Percentiles rank a stretch among this genome's conserved stretches.
phyloP scores from a whole-genome alignment of 2,329 filamentous ascomycete species.

The Penicillium fuscoglaucum region DNA sequence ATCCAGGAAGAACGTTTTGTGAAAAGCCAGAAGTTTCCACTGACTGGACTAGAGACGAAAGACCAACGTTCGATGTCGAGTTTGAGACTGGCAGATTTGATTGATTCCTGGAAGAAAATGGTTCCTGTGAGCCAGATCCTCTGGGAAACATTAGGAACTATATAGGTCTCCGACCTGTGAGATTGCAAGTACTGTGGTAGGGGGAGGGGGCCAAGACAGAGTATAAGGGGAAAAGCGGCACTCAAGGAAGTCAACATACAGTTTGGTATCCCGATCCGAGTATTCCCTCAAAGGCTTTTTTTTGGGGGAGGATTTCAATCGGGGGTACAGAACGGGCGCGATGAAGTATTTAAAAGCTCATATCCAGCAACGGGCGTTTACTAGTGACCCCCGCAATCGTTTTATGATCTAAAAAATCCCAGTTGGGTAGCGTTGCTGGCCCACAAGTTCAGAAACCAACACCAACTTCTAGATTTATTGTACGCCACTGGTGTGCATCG shows the following conservation, averaged over 20 bases:
- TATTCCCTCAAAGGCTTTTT: constrained; percentile 10
- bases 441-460: constrained; percentile 13
- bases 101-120: constrained; percentile 19
- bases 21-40: constrained; percentile 19
- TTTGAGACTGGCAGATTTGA: constrained; percentile 14
- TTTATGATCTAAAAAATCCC: constrained; percentile 14
- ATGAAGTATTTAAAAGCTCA: constrained; percentile 15
- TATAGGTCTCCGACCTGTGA: constrained; percentile 20
- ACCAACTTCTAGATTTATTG: constrained; percentile 22
- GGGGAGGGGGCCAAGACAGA: constrained; percentile 11
- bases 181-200: constrained; percentile 13
- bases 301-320: background rate
- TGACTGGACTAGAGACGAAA: constrained; percentile 16
- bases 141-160: constrained; percentile 22
- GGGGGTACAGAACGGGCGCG: constrained; percentile 19
- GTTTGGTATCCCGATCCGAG: constrained; percentile 1
- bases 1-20: constrained; percentile 10
- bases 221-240: constrained; percentile 12
- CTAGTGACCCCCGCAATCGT: constrained; percentile 22
- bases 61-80: constrained; percentile 2
- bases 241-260: constrained; percentile 18
- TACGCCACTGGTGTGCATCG: constrained; percentile 11
- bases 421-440: constrained; percentile 18
- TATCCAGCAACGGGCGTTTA: constrained; percentile 1
- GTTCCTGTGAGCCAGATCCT: constrained; percentile 23